Conservation (phyloP, 306 rosid genomes). For the Prunus armeniaca region DNA sequence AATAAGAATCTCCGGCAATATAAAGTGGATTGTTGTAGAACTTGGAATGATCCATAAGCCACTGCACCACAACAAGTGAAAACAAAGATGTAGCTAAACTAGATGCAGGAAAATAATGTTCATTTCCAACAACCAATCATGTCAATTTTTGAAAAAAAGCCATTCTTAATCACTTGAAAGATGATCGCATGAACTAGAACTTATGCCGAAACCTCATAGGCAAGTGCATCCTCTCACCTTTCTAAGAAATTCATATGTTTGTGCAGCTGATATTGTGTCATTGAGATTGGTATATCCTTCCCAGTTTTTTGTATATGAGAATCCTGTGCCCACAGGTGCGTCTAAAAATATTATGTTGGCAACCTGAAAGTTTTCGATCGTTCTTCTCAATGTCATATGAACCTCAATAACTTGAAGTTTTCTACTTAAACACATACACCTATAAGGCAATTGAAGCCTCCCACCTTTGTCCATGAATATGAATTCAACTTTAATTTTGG, state of each 20-base stretch:
- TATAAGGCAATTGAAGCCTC: no score
- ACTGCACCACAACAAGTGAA: conserved; percentile 25
- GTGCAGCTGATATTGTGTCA: conserved; percentile 26
- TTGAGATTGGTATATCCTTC: conserved; percentile 11
- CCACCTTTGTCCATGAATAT: conserved; percentile 39
- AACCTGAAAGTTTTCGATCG: not conserved
- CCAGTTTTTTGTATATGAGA: conserved; percentile 29
- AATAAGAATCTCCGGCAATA: conserved; percentile 53
- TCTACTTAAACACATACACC: no score
- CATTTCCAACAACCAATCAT: no score
- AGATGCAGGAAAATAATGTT: not conserved
- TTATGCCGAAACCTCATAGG: no score
- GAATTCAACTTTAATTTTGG: conserved; percentile 40
- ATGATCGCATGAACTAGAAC: not conserved
- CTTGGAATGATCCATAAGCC: conserved; percentile 49
- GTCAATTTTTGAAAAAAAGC: not conserved
- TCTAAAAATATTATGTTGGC: conserved; percentile 45
- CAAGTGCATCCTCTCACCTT: conserved; percentile 24
- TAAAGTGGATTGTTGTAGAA: conserved; percentile 41
- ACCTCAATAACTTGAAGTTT: not conserved
- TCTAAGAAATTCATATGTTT: conserved; percentile 30
- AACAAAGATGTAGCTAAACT: not conserved
- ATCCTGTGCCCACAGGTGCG: conserved; percentile 47
- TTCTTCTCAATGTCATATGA: not conserved
- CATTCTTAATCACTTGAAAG: not conserved